A percentile compares a stretch with the other conserved stretches of the same genome.
Evolutionary conservation across 192 early-diverging fungal genomes (phyloP).

Genomic region (Gigaspora rosea): DNA sequence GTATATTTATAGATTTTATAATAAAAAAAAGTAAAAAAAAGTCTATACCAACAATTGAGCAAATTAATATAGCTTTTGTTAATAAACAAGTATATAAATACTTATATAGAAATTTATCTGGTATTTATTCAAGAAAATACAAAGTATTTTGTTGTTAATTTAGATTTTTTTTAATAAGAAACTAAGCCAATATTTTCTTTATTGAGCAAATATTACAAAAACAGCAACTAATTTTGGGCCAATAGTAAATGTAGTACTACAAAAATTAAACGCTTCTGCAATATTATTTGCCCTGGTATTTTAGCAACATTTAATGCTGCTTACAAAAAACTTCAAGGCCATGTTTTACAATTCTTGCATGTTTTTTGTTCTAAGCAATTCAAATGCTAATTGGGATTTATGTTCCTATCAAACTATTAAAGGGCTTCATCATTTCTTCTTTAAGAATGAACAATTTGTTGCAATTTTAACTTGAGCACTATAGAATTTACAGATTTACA

Average conservation of each 20-base stretch:
- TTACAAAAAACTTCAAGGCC: constrained; percentile 2
- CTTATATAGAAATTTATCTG: neutral
- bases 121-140: constrained; percentile 10
- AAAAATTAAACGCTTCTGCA: constrained; percentile 1
- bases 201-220: constrained; percentile 5
- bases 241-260: neutral
- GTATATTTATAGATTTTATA: constrained; percentile 4
- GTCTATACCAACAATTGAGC: neutral
- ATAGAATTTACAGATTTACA: neutral
- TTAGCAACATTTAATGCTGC: neutral
- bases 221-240: neutral
- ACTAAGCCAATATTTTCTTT: constrained; percentile 1
- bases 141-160: neutral
- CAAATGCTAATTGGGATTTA: neutral
- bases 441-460: constrained; percentile 2
- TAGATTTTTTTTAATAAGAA: constrained; percentile 10
- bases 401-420: constrained; percentile 14
- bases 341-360: neutral
- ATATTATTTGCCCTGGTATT: neutral
- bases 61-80: neutral
- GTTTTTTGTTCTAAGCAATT: neutral
- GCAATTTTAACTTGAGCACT: neutral
- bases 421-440: neutral
- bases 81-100: neutral
- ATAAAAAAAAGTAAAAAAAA: constrained; percentile 10